Evolutionary conservation across 2,329 filamentous ascomycete species (phyloP), one percentile per base, ranked within the genome.

Genomic region (Beauveria australis): DNA sequence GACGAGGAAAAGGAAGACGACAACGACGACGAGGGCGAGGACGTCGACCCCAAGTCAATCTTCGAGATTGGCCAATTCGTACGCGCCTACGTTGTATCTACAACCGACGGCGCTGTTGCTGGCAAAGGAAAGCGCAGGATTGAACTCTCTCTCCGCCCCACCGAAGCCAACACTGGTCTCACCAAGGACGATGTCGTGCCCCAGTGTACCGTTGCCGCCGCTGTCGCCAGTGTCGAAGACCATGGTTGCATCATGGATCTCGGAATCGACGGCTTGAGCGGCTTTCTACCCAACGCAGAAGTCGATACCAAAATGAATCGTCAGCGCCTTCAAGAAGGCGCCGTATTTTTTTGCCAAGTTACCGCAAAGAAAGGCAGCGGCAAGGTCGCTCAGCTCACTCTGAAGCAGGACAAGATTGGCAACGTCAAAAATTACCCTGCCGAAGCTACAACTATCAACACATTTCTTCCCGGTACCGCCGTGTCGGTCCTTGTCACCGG

Each of bases 211-310:
- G 78, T 97, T 22, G 95, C 97, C 81, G 93, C 92, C 2, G 88
- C 92, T 0, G 87, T 99, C 28, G 76, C 83, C 55, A 99, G 93
- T 73, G 88, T 95, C n/a, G 93, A 99, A 74, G 95, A 99, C 68
- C 92, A 96, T 69, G 94, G 94, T 63, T 82, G 94, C 61, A 84
- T 97, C 60, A 96, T 99, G 91, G 91, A 97, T 67, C 76, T 97
- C 43, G 91, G 91, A 19, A 78, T 97, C 7, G 79, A 86, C 41
- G 81, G 84, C 43, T 72, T 92, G 57, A 87, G 86, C 64, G 94
- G 90, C 3, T 99, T 99, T 75, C 80, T 99, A 69, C 84, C 91
- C 5, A 89, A 88, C 63, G 91, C 89, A 69, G 92, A 97, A 70
- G 77, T 97, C 19, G 89, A 90, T 54, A 71, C 82, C 33, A 79